A percentile compares a stretch with the other conserved stretches of the same genome.
These are phyloP conservation scores for Venturia effusa DNA, from an alignment of 2,329 filamentous ascomycete genomes.

Conservation along the genomic window DNA sequence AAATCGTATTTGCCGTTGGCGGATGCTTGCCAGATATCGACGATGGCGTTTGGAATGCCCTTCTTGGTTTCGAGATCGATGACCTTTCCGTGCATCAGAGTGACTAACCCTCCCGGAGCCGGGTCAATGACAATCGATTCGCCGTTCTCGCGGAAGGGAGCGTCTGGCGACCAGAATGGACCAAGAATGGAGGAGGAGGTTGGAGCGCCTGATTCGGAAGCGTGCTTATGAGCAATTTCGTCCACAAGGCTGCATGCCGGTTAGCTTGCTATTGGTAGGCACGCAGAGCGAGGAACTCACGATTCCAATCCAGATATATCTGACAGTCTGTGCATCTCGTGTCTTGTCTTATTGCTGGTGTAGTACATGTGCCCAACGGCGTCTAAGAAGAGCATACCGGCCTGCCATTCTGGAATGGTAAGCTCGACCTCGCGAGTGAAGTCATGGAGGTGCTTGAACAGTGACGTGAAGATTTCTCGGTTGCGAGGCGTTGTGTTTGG, in stretches of 20 bases:
- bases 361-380: slow-evolving; percentile 51
- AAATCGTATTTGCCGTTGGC: slow-evolving; percentile 68
- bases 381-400: slow-evolving; percentile 66
- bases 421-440: slow-evolving; percentile 70
- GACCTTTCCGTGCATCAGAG: slow-evolving; percentile 60
- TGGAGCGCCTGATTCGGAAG: slow-evolving; percentile 51
- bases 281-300: slow-evolving; percentile 31
- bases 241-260: slow-evolving; percentile 43
- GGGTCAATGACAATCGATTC: slow-evolving; percentile 55
- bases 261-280: not conserved
- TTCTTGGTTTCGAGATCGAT: slow-evolving; percentile 53
- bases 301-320: slow-evolving; percentile 67
- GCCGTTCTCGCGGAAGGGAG: slow-evolving; percentile 59
- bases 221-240: slow-evolving; percentile 54
- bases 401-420: slow-evolving; percentile 66
- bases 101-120: slow-evolving; percentile 44
- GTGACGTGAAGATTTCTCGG: slow-evolving; percentile 49
- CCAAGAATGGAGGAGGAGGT: slow-evolving; percentile 70
- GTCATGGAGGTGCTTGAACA: slow-evolving; percentile 67
- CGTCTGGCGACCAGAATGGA: slow-evolving; percentile 67
- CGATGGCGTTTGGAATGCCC: slow-evolving; percentile 55
- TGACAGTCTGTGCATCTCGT: slow-evolving; percentile 63
- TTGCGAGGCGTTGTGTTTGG: slow-evolving; percentile 56
- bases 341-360: slow-evolving; percentile 51
- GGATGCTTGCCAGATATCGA: slow-evolving; percentile 71